A percentile compares a stretch with the other conserved stretches of the same genome.
Conservation (phyloP, 1,284 basidiomycete species). For the Ceratobasidium sp. region DNA sequence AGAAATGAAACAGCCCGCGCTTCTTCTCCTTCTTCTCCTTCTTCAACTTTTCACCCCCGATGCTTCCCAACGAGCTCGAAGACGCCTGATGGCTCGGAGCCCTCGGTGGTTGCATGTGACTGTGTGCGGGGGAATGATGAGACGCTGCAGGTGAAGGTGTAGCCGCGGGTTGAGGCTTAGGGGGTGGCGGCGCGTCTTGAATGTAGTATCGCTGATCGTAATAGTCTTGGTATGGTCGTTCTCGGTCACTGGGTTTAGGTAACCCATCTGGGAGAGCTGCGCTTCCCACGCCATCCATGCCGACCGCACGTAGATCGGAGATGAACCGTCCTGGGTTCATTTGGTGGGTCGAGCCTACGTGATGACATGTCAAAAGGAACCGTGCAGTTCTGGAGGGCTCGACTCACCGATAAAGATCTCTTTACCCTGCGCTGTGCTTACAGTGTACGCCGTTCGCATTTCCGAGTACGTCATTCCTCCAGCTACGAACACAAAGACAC, state of each 20-base stretch:
- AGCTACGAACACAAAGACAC: conserved; percentile 90
- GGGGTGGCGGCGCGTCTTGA: conserved; percentile 63
- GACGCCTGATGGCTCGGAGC: conserved; percentile 36
- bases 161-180: conserved; percentile 48
- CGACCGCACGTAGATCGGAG: conserved; percentile 84
- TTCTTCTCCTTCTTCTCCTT: conserved; percentile 75
- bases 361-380: conserved; percentile 4
- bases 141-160: conserved; percentile 57
- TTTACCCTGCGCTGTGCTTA: conserved; percentile 76
- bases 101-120: conserved; percentile 43
- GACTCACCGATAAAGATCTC: conserved; percentile 88
- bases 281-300: conserved; percentile 77
- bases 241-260: conserved; percentile 58
- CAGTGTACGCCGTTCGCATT: conserved; percentile 84
- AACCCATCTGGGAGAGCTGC: conserved; percentile 75
- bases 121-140: conserved; percentile 58
- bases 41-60: conserved; percentile 42
- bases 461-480: conserved; percentile 98
- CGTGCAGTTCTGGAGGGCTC: conserved; percentile 1
- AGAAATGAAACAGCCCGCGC: conserved; percentile 75
- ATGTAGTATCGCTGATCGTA: conserved; percentile 81
- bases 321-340: conserved; percentile 85
- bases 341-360: conserved; percentile 85
- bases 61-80: conserved; percentile 37
- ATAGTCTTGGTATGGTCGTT: conserved; percentile 66